These are phyloP conservation scores for Acanthamoeba triangularis DNA, from an alignment of 208 protist species.

Conservation along the genomic window DNA sequence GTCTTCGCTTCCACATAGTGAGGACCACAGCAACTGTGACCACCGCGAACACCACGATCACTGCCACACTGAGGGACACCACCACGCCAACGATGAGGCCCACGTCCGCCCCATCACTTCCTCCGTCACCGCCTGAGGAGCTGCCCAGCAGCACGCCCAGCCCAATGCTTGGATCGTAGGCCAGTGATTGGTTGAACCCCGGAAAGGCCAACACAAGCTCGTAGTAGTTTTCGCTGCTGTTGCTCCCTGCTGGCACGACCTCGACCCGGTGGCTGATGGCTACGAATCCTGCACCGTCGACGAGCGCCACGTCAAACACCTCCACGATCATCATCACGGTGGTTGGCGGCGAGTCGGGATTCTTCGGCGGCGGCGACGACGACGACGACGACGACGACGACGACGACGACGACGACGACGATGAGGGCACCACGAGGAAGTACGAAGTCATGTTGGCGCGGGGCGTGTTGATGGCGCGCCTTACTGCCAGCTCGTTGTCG, in stretches of 20 bases:
- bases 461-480: neutral
- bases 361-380: neutral
- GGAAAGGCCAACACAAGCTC: neutral
- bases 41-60: neutral
- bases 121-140: neutral
- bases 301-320: constrained; percentile 24
- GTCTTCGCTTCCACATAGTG: too few species aligned
- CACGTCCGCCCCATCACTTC: neutral
- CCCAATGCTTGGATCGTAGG: constrained; percentile 1
- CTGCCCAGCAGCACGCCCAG: constrained; percentile 10
- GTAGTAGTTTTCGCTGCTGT: neutral
- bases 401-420: neutral
- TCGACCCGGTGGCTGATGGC: neutral
- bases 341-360: neutral
- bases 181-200: neutral
- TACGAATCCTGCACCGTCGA: neutral
- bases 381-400: neutral
- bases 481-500: neutral
- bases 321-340: neutral
- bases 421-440: neutral
- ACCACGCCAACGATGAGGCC: neutral
- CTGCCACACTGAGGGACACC: neutral
- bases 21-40: too few species aligned
- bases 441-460: constrained; percentile 1
- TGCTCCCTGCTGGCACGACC: neutral